Base-by-base conservation (phyloP, 2,329 filamentous ascomycete species). In the Pseudogymnoascus destructans region DNA sequence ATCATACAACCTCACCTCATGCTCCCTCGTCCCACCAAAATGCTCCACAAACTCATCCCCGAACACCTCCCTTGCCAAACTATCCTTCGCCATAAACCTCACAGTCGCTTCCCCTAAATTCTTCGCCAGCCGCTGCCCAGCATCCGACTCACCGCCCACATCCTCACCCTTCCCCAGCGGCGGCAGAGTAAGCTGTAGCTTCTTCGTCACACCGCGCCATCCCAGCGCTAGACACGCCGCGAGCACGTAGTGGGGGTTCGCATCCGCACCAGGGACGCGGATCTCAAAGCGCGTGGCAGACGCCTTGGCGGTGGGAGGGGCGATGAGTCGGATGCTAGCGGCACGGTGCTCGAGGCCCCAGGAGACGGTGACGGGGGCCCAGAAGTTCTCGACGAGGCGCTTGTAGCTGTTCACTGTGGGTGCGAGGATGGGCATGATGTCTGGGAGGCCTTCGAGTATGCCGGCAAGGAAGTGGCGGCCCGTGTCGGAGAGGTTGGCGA, bases 341-440 rank as follows among this genome's bases (percentile, higher is more conserved):
- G 90, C 91, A 61, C 93, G 88, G 70, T 98, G 92, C 72, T 97
- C 93, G 4, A 96, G 75, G 0, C 93, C 93, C 93, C 93, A 98
- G 0, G 89, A 95, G 0, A 97, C 93, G 0, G 92, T 96, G 5
- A 98, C 93, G 0, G 93, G 93, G 0, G 93, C 93, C 93, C 93
- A 98, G 73, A 96, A 97, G 74, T 97, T 97, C 75, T 98, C 93
- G 2, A 98, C 93, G 0, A 98, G 79, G 3, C 93, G 85, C 74
- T 98, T 98, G 78, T 98, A 98, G 61, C 89, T 95, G 78, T 98
- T 98, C 68, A 98, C 81, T 0, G 89, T 98, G 0, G 93, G 93
- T 0, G 92, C 93, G 10, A 98, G 77, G 60, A 97, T 77, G 0
- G 93, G 93, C 93, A 98, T 98, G 64, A 97, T 82, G 68, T 96